Conservation (phyloP, 2,329 filamentous ascomycete genomes). For the Cladosporium sp. region DNA sequence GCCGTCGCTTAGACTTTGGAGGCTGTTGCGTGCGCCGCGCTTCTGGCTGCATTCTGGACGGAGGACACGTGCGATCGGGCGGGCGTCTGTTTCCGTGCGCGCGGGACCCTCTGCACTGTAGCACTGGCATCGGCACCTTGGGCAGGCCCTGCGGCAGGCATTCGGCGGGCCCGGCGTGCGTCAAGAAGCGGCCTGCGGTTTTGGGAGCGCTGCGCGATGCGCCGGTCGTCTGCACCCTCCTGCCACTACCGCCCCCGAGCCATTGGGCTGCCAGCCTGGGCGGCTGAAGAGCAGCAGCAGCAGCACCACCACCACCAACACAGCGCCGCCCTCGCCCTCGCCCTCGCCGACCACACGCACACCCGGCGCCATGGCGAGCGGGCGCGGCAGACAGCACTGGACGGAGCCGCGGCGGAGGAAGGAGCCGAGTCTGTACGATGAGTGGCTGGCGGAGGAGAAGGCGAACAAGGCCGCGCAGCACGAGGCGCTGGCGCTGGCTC, state of each 20-base stretch:
- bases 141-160: too few relatives aligned
- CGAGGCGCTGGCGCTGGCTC: not conserved
- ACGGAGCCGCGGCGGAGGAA: constrained; percentile 19
- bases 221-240: not conserved
- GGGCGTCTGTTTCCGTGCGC: not conserved
- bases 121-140: not conserved
- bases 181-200: not conserved
- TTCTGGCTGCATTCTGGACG: constrained; percentile 8
- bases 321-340: too few relatives aligned
- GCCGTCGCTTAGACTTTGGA: constrained; percentile 8
- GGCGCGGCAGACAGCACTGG: constrained; percentile 11
- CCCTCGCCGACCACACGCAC: not conserved
- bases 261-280: constrained; percentile 9
- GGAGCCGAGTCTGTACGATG: constrained; percentile 28
- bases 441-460: constrained; percentile 25
- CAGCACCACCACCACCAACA: not conserved
- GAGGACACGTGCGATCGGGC: constrained; percentile 9
- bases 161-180: not conserved
- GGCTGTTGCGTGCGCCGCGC: constrained; percentile 7
- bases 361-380: constrained; percentile 3
- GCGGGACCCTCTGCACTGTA: not conserved
- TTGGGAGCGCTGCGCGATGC: constrained; percentile 3
- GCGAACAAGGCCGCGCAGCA: constrained; percentile 7
- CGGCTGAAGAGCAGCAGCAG: constrained; percentile 5
- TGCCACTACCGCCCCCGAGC: constrained; percentile 1